phyloP scores from a whole-genome alignment of 345 rosid genomes.

The Luvunga scandens region DNA sequence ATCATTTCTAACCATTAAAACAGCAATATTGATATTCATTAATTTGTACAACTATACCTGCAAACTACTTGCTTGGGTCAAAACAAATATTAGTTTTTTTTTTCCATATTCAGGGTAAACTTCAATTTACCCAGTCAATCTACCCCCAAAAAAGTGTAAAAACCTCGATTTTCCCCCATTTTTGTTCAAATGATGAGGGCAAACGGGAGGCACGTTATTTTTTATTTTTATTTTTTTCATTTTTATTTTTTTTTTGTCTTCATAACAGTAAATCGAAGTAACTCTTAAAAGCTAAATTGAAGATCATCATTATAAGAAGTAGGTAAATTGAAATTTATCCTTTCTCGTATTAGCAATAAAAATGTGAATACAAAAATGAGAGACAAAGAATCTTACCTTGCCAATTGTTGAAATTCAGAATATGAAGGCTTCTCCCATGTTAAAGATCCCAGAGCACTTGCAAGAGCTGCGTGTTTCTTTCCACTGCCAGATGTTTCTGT shows the following conservation, averaged over 20 bases:
- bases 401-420: constrained; percentile 77
- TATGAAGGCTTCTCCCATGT: constrained; percentile 73
- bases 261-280: no score
- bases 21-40: not conserved
- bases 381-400: constrained; percentile 46
- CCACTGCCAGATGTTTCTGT: constrained; percentile 53
- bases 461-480: constrained; percentile 65
- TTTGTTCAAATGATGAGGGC: no score
- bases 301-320: no score
- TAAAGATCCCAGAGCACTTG: constrained; percentile 77
- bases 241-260: no score
- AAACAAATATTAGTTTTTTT: not conserved
- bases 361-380: not conserved
- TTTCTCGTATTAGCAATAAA: not conserved
- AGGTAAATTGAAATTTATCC: no score
- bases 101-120: no score
- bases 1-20: not conserved
- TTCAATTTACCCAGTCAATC: no score
- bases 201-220: no score
- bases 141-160: no score
- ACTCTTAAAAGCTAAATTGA: no score
- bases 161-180: no score
- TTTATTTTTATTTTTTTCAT: no score
- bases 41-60: not conserved
- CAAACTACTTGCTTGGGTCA: not conserved